A percentile compares a stretch with the other conserved stretches of the same genome.
Evolutionary conservation across 2,329 filamentous ascomycete genomes (phyloP).

Genomic region (Talaromyces sp.): DNA sequence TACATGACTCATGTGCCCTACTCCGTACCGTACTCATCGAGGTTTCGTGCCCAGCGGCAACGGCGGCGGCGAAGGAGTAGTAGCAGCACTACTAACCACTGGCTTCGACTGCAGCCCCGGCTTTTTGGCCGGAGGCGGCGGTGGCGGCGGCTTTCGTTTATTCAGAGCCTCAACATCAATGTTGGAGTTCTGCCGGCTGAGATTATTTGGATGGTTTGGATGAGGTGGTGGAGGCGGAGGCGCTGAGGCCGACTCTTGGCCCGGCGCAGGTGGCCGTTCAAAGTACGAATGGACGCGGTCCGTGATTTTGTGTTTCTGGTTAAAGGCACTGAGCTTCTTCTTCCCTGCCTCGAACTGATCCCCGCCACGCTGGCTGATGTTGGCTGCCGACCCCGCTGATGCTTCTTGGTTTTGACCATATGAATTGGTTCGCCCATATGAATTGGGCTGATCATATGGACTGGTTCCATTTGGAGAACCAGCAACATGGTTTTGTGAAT

Average conservation of each 20-base stretch:
- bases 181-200: slow-evolving; percentile 20
- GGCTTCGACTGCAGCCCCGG: slow-evolving; percentile 39
- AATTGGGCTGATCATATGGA: too few relatives aligned
- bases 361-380: slow-evolving; percentile 64
- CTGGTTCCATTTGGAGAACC: slow-evolving; percentile 11
- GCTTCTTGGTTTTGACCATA: slow-evolving; percentile 39
- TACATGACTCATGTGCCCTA: background rate
- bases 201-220: slow-evolving; percentile 18
- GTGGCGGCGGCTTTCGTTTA: slow-evolving; percentile 49
- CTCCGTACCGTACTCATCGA: slow-evolving; percentile 21
- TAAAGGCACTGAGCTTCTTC: slow-evolving; percentile 52
- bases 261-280: slow-evolving; percentile 30
- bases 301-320: slow-evolving; percentile 58
- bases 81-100: background rate
- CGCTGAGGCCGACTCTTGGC: slow-evolving; percentile 14
- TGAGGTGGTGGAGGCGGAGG: slow-evolving; percentile 19
- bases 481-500: slow-evolving; percentile 14
- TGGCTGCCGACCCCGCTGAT: slow-evolving; percentile 50
- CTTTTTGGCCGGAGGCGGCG: slow-evolving; percentile 56
- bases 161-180: slow-evolving; percentile 27
- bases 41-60: slow-evolving; percentile 56
- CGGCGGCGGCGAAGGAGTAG: slow-evolving; percentile 45
- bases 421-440: slow-evolving; percentile 41
- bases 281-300: slow-evolving; percentile 46
- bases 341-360: slow-evolving; percentile 61